Conservation (phyloP, 306 rosid species). For the Corylus avellana region DNA sequence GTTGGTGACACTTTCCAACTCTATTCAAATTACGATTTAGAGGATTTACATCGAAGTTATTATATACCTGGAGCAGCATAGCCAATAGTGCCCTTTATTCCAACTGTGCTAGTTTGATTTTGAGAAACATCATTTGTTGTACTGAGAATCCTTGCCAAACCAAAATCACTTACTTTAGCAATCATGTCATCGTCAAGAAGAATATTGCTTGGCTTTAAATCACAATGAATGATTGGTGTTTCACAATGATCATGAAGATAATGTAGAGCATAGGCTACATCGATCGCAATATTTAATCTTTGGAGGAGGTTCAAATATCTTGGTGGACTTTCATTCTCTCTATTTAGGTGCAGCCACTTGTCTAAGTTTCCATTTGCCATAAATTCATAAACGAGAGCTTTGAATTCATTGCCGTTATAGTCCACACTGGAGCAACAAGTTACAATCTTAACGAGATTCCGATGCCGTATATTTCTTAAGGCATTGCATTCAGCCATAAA, state of each 20-base stretch:
- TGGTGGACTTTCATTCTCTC: neutral
- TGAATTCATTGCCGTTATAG: slow-evolving; percentile 30
- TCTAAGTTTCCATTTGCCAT: slow-evolving; percentile 42
- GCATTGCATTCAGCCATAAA: slow-evolving; percentile 28
- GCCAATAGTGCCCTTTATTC: slow-evolving; percentile 19
- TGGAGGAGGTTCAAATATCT: slow-evolving; percentile 7
- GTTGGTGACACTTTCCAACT: no score
- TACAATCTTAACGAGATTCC: slow-evolving; percentile 25
- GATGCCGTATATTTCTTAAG: slow-evolving; percentile 22
- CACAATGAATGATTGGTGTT: slow-evolving; percentile 15
- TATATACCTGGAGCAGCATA: slow-evolving; percentile 15
- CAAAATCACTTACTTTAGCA: slow-evolving; percentile 36
- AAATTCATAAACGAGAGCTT: slow-evolving; percentile 34
- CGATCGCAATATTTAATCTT: slow-evolving; percentile 28
- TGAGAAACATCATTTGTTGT: neutral
- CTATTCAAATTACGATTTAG: no score
- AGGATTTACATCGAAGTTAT: no score
- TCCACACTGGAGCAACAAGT: slow-evolving; percentile 31
- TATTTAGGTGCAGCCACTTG: slow-evolving; percentile 19
- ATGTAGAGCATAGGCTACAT: slow-evolving; percentile 19
- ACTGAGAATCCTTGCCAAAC: slow-evolving; percentile 26
- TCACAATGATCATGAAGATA: slow-evolving; percentile 26
- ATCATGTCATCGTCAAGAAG: slow-evolving; percentile 22
- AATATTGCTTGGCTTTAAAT: slow-evolving; percentile 24
- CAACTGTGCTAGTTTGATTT: slow-evolving; percentile 18